Evolutionary conservation across 306 rosid genomes (phyloP).

Genomic region (Quercus variabilis): DNA sequence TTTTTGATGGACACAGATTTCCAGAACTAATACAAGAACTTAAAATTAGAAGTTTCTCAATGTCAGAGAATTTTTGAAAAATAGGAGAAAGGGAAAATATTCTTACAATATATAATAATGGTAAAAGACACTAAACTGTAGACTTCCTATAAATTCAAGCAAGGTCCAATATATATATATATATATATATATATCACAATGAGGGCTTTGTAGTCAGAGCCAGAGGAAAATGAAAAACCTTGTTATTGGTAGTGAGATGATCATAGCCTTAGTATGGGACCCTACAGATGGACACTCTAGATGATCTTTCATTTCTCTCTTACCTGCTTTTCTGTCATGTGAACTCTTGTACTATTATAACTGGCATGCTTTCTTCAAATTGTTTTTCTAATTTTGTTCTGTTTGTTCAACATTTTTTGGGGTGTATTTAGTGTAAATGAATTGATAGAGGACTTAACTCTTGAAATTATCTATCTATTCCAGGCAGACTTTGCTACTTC

Average conservation of each 20-base stretch:
- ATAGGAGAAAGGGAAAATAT: no score
- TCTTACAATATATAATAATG: no score
- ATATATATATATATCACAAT: no score
- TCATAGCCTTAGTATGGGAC: not conserved
- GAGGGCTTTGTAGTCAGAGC: no score
- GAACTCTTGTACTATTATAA: not conserved
- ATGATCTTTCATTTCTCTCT: not conserved
- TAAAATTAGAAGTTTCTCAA: not conserved
- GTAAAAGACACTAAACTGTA: no score
- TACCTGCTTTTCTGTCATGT: no score
- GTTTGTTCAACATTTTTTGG: not conserved
- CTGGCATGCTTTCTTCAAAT: not conserved
- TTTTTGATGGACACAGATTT: not conserved
- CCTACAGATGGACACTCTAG: not conserved
- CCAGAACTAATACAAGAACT: not conserved
- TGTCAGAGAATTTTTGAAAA: not conserved
- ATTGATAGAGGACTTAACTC: conserved; percentile 16
- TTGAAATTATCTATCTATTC: conserved; percentile 26
- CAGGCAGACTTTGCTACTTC: conserved; percentile 97
- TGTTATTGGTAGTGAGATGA: not conserved
- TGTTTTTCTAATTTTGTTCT: not conserved
- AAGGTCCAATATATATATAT: no score
- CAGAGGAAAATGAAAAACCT: not conserved
- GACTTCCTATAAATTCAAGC: no score
- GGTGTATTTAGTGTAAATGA: conserved; percentile 15